These are phyloP conservation scores for Lachnellula hyalina DNA, from an alignment of 2,329 filamentous ascomycete genomes.

Conservation along the genomic window DNA sequence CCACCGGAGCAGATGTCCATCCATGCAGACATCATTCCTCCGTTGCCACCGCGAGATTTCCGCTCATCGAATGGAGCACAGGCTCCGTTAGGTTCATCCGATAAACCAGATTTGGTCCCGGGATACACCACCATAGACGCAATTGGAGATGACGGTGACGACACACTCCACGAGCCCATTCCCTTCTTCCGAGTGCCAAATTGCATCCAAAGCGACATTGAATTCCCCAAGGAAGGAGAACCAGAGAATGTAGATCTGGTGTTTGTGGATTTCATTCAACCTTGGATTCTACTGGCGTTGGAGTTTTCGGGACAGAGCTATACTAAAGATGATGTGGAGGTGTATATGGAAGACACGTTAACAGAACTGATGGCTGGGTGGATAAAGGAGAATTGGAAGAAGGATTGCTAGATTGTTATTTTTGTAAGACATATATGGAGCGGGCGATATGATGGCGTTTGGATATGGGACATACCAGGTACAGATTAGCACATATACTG, in stretches of 20 bases:
- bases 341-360: constrained; percentile 49
- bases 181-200: constrained; percentile 77
- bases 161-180: constrained; percentile 75
- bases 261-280: constrained; percentile 86
- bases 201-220: constrained; percentile 66
- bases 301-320: constrained; percentile 53
- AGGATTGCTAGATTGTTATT: constrained; percentile 23
- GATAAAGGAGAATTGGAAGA: constrained; percentile 53
- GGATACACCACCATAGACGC: constrained; percentile 93
- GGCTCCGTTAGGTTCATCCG: constrained; percentile 28
- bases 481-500: no score
- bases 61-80: constrained; percentile 28
- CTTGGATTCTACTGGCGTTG: constrained; percentile 72
- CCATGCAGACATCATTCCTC: constrained; percentile 13
- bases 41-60: constrained; percentile 2
- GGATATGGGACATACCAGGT: no score
- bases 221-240: constrained; percentile 48
- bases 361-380: constrained; percentile 52
- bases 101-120: constrained; percentile 42
- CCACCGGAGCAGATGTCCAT: constrained; percentile 29
- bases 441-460: neutral
- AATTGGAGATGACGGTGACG: constrained; percentile 77
- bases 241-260: constrained; percentile 79
- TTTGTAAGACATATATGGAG: neutral
- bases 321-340: constrained; percentile 40